phyloP scores from a whole-genome alignment of 2,329 filamentous ascomycete genomes.

The Xylariaceae sp. region DNA sequence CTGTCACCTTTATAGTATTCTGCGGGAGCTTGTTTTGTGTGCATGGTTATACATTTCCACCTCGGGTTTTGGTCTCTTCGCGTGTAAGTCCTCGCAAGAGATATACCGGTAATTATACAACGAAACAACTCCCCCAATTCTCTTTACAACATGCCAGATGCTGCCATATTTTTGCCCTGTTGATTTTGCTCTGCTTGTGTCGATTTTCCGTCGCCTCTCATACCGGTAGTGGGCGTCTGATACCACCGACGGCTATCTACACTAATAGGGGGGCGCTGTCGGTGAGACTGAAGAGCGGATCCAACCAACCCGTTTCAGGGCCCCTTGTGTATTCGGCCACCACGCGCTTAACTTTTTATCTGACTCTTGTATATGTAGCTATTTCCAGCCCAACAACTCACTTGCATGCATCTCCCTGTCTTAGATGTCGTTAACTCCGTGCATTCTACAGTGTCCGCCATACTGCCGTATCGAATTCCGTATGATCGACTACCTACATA shows the following conservation, averaged over 20 bases:
- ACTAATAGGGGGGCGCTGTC: neutral
- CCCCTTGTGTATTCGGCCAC: conserved; percentile 1
- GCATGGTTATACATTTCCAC: neutral
- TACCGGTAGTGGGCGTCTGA: neutral
- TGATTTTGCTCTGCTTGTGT: neutral
- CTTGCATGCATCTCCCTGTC: neutral
- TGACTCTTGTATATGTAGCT: neutral
- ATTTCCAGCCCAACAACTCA: neutral
- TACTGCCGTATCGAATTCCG: no score
- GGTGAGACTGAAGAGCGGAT: conserved; percentile 15
- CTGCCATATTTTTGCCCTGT: neutral
- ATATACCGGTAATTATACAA: neutral
- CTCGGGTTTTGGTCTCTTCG: conserved; percentile 1
- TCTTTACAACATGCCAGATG: neutral
- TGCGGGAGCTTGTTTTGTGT: neutral
- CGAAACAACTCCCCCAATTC: neutral
- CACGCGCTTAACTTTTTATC: conserved; percentile 4
- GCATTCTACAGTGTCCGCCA: neutral
- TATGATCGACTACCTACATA: neutral
- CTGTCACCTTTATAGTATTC: no score
- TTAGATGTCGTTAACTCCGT: neutral
- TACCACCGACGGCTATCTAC: neutral
- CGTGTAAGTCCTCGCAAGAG: conserved; percentile 9
- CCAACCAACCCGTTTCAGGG: conserved; percentile 8
- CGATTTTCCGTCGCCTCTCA: neutral